phyloP scores from a whole-genome alignment of 768 basidiomycete genomes.

The Mycena crocata region DNA sequence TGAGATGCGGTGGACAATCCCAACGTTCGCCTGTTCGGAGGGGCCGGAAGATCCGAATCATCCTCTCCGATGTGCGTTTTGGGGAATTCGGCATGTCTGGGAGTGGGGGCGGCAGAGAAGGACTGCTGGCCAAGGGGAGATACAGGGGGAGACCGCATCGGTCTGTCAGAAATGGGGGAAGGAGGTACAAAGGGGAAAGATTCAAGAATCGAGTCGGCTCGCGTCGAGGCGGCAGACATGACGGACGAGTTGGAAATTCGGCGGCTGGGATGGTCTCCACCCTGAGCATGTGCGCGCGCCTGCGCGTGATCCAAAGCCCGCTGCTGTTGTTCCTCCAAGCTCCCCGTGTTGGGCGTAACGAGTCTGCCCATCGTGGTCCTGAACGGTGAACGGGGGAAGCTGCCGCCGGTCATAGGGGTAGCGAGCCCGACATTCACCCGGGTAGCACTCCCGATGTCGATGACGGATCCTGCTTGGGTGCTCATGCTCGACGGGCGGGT shows the following conservation, averaged over 20 bases:
- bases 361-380: constrained; percentile 74
- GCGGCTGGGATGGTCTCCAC: constrained; percentile 54
- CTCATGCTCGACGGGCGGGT: constrained; percentile 72
- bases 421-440: constrained; percentile 72
- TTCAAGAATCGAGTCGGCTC: constrained; percentile 87
- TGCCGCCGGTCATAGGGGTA: constrained; percentile 46
- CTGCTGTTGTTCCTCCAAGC: constrained; percentile 76
- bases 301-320: constrained; percentile 71
- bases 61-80: constrained; percentile 31
- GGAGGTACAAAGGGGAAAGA: constrained; percentile 92
- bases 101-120: constrained; percentile 39
- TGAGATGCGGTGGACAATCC: constrained; percentile 84
- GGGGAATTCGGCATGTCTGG: constrained; percentile 22
- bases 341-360: constrained; percentile 58
- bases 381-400: constrained; percentile 59
- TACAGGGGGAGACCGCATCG: constrained; percentile 78
- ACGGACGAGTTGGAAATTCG: constrained; percentile 75
- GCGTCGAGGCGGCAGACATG: constrained; percentile 74
- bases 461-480: constrained; percentile 69
- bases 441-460: constrained; percentile 73
- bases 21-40: constrained; percentile 70
- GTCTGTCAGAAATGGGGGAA: constrained; percentile 87
- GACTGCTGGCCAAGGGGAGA: constrained; percentile 76
- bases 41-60: constrained; percentile 57
- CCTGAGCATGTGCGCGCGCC: constrained; percentile 68